Evolutionary conservation across 192 early-diverging fungal genomes (phyloP), one percentile per base, ranked within the genome.

Genomic region (Backusella macrospora): DNA sequence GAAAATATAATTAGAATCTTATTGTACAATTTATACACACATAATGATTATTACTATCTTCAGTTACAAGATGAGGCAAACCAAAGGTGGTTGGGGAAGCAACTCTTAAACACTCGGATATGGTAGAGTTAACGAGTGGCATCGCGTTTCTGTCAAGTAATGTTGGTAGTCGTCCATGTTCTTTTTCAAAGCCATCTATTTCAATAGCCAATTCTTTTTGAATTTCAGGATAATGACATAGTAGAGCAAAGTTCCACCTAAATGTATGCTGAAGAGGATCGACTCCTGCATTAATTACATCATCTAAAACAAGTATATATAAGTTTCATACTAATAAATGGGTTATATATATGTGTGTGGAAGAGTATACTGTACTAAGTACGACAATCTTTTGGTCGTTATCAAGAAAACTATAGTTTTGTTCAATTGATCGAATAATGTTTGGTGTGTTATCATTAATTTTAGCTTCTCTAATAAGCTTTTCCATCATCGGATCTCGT

Each of bases 191-290:
- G 6, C 1, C 1, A 23, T 70, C 34, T 1, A 70, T 52, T 38
- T 70, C 68, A 3, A 1, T 14, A 39, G 26, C 23, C 2, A 70
- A 6, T n/a, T 49, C 48, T 15, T 39, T 23, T 16, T 70, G 68
- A 38, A 55, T 40, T 38, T 70, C 68, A 3, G 26, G 45, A 49
- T 70, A 42, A 39, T 70, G 34, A 39, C 47, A 47, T 34, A 70
- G 6, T 38, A 70, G 15, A 3, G 68, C 68, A 52, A 48, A 37
- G 4, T 7, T 6, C 68, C 68, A 70, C n/a, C 29, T 23, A 34
- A 70, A 48, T 38, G 37, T 37, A n/a, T 23, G 23, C 0, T 46
- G 12, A 21, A 39, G 6, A 18, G 68, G 47, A 21, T 70, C 68
- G 5, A 15, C n/a, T 4, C 26, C 68, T 18, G 47, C 68, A 38